phyloP scores from a whole-genome alignment of 371 early-diverging fungal genomes.

The Apophysomyces sp. region DNA sequence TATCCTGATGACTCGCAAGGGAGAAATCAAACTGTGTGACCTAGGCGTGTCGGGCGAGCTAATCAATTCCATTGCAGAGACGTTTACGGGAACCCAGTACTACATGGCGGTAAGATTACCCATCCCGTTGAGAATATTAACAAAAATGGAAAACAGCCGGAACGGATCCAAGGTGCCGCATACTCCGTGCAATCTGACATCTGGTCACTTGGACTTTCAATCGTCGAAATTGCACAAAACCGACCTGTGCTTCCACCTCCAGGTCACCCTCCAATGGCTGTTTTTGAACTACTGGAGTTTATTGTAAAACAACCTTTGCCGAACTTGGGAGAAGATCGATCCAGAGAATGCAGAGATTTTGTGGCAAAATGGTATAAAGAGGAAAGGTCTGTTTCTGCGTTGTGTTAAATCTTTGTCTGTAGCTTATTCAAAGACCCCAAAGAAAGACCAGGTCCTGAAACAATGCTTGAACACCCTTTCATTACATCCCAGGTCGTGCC shows the following conservation, averaged over 20 bases:
- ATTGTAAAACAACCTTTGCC: conserved; percentile 91
- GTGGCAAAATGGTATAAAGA: conserved; percentile 67
- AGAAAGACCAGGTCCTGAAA: conserved; percentile 71
- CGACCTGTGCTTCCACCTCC: conserved; percentile 85
- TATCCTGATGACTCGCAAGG: conserved; percentile 79
- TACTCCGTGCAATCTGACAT: conserved; percentile 93
- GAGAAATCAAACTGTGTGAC: conserved; percentile 94
- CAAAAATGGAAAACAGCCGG: conserved; percentile 76
- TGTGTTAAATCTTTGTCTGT: not conserved
- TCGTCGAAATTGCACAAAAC: conserved; percentile 91
- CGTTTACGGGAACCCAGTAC: conserved; percentile 93
- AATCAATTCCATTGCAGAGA: conserved; percentile 87
- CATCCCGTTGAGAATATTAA: no score
- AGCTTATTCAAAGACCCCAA: conserved; percentile 73
- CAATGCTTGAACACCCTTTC: conserved; percentile 66
- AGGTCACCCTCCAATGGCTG: conserved; percentile 64
- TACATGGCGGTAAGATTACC: conserved; percentile 96
- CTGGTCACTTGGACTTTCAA: conserved; percentile 93
- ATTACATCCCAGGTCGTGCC: conserved; percentile 42
- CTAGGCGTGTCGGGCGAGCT: conserved; percentile 94
- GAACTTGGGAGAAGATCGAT: conserved; percentile 61
- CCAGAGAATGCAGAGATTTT: conserved; percentile 76
- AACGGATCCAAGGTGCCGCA: conserved; percentile 90
- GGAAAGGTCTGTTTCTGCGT: conserved; percentile 38
- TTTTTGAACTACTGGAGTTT: conserved; percentile 90